Conservation (phyloP, 2,329 filamentous ascomycete species). For the Botryotinia convoluta region DNA sequence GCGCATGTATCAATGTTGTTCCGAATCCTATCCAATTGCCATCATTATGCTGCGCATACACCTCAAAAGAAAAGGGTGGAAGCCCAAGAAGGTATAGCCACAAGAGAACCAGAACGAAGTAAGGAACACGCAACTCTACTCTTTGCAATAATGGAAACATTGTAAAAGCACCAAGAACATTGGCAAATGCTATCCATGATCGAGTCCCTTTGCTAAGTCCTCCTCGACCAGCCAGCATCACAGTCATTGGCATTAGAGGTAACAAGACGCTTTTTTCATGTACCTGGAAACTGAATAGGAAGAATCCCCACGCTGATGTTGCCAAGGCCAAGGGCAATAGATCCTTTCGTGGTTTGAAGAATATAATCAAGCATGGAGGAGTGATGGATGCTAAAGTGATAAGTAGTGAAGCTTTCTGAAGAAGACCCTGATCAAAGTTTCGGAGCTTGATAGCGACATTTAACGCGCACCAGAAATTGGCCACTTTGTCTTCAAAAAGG, state of each 20-base stretch:
- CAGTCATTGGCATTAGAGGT: slow-evolving; percentile 88
- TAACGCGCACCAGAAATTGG: slow-evolving; percentile 94
- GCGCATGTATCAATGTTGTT: slow-evolving; percentile 67
- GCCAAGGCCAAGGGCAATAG: slow-evolving; percentile 79
- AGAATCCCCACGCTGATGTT: slow-evolving; percentile 91
- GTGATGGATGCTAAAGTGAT: slow-evolving; percentile 75
- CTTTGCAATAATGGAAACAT: slow-evolving; percentile 87
- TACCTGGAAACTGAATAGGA: slow-evolving; percentile 95
- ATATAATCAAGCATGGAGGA: slow-evolving; percentile 75
- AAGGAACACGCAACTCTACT: slow-evolving; percentile 81
- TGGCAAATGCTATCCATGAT: slow-evolving; percentile 95
- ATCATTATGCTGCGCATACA: slow-evolving; percentile 58
- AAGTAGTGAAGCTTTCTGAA: slow-evolving; percentile 73
- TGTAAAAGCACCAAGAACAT: slow-evolving; percentile 85
- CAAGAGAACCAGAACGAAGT: slow-evolving; percentile 76
- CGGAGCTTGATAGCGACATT: slow-evolving; percentile 88
- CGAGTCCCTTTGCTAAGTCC: slow-evolving; percentile 74
- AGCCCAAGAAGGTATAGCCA: slow-evolving; percentile 92
- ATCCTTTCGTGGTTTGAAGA: slow-evolving; percentile 72
- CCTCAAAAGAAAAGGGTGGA: slow-evolving; percentile 70
- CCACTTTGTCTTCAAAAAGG: slow-evolving; percentile 97
- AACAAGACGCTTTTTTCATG: slow-evolving; percentile 97
- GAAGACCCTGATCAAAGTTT: slow-evolving; percentile 64
- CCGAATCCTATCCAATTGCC: slow-evolving; percentile 50
- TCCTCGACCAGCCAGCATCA: slow-evolving; percentile 74